phyloP scores from a whole-genome alignment of 2,329 filamentous ascomycete genomes.

The Alternaria longipes region DNA sequence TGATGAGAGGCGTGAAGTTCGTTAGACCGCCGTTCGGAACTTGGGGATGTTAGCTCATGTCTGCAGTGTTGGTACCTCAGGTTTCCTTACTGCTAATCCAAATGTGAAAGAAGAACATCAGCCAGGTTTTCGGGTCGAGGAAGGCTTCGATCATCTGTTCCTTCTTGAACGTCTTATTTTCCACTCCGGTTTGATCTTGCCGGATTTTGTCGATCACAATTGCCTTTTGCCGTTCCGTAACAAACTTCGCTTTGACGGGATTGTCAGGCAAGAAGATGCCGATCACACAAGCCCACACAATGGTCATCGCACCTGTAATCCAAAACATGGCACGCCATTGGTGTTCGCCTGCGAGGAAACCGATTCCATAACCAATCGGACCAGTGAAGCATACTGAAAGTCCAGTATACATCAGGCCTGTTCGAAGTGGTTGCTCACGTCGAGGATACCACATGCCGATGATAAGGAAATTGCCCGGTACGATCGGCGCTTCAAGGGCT shows the following conservation, averaged over 20 bases:
- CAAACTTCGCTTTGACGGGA: constrained; percentile 48
- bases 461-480: constrained; percentile 35
- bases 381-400: constrained; percentile 50
- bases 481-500: constrained; percentile 65
- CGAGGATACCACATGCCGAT: constrained; percentile 53
- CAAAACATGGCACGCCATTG: constrained; percentile 54
- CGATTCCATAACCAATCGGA: constrained; percentile 40
- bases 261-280: constrained; percentile 51
- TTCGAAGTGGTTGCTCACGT: constrained; percentile 45
- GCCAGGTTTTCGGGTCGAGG: constrained; percentile 52
- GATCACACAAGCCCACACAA: constrained; percentile 43
- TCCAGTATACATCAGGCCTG: constrained; percentile 42
- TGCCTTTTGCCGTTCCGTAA: constrained; percentile 48
- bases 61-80: not conserved
- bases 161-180: constrained; percentile 58
- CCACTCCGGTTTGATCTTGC: constrained; percentile 58
- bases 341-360: constrained; percentile 35
- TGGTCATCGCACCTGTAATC: constrained; percentile 47
- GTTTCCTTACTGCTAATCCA: constrained; percentile 27
- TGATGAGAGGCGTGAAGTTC: constrained; percentile 41
- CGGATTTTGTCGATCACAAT: constrained; percentile 45
- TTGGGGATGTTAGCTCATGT: not conserved
- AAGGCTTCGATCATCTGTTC: constrained; percentile 56
- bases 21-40: constrained; percentile 50
- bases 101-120: constrained; percentile 44